Evolutionary conservation across 768 basidiomycete species (phyloP), one percentile per base, ranked within the genome.

Genomic region (Rhizopogon vulgaris): DNA sequence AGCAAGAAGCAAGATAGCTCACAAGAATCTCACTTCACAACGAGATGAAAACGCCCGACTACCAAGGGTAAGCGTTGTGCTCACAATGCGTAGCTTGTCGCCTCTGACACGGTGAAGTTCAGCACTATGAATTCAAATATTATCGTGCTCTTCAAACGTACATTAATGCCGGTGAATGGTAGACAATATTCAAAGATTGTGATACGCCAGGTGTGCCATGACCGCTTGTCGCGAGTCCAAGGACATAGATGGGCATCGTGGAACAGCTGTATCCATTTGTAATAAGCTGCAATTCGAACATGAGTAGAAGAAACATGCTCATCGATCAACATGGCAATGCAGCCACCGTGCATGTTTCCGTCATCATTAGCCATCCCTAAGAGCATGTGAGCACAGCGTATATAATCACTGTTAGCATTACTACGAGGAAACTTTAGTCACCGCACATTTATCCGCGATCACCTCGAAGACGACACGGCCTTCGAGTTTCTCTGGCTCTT

Each of bases 21-120:
- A 15, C 10, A 15, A 51, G 41, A 49, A 24, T 32, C 41, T 10
- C 56, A 77, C 81, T 67, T 83, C 81, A 37, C 74, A 74, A 30
- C 76, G 71, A 10, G 76, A 73, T 0, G 80, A 75, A 30, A 75
- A 63, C 1, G 69, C 69, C 28, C 81, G 71, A 2, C 66, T 67
- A 3, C 82, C 80, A 9, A 78, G 56, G 0, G 76, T 70, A 51
- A 83, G 60, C 0, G 79, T 80, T 5, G 76, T 79, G 50, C 71
- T 78, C 4, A 82, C 70, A 28, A 83, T 72, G 1, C 78, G 75
- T 48, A 83, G 49, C 48, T 62, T 71, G 52, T 81, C 79, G 40
- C 78, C 72, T 34, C 80, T 82, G 11, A 14, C 11, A 15, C 22
- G 22, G 22, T 11, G 7, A 32, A 9, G 1, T 7, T 32, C 12